Evolutionary conservation across 1,284 basidiomycete species (phyloP).

Genomic region (Austroboletus novae-zelandiae): DNA sequence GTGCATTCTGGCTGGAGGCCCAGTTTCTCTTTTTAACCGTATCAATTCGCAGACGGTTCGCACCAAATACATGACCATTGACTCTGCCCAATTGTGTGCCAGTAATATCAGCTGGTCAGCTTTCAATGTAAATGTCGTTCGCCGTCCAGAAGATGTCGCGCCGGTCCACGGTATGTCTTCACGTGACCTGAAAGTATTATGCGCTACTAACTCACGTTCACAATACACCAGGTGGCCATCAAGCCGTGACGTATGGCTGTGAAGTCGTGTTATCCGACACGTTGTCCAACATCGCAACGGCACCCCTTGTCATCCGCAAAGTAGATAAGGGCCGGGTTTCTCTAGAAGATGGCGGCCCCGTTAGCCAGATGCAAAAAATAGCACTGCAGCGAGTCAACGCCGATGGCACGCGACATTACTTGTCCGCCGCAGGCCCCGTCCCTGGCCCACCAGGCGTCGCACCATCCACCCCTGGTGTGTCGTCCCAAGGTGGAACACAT

Average conservation of each 20-base stretch:
- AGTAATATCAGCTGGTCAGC: constrained; percentile 89
- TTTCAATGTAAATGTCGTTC: constrained; percentile 87
- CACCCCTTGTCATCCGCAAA: constrained; percentile 87
- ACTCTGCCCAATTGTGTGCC: constrained; percentile 79
- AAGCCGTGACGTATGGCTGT: constrained; percentile 89
- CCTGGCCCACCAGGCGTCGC: constrained; percentile 68
- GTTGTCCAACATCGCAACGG: constrained; percentile 79
- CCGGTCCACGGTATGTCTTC: constrained; percentile 54
- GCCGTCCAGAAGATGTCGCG: constrained; percentile 56
- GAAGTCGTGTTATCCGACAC: constrained; percentile 85
- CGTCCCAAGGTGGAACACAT: constrained; percentile 75
- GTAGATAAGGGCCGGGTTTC: constrained; percentile 89
- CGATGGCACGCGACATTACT: constrained; percentile 77
- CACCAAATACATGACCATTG: constrained; percentile 95
- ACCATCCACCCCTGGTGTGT: constrained; percentile 64
- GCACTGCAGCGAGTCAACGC: constrained; percentile 82
- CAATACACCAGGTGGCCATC: constrained; percentile 54
- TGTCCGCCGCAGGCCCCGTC: constrained; percentile 81
- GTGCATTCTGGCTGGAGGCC: constrained; percentile 85
- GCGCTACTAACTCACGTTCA: constrained; percentile 38
- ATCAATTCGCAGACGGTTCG: constrained; percentile 97
- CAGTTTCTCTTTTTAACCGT: constrained; percentile 94
- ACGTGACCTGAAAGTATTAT: constrained; percentile 47
- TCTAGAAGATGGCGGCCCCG: constrained; percentile 81
- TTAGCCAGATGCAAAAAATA: constrained; percentile 96